Percentiles rank a stretch among this genome's conserved stretches.
Conservation (phyloP, 139 green algal species). For the Trebouxia sp. region DNA sequence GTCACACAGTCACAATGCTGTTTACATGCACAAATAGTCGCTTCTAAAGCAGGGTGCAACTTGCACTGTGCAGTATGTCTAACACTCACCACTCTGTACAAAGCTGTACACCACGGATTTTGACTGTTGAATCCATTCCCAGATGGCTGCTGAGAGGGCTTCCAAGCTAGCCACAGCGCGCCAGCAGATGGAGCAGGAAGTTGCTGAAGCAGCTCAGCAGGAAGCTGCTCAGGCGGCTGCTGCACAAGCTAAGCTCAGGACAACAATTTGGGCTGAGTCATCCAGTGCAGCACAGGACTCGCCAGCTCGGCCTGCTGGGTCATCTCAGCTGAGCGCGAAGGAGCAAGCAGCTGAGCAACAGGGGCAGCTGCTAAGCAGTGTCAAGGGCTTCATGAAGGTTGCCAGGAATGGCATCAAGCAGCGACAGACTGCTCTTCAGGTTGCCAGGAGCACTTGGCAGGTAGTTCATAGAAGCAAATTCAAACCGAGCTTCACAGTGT, state of each 20-base stretch:
- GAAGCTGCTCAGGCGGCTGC: slow-evolving; percentile 2
- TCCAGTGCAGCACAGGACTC: neutral
- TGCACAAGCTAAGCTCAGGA: neutral
- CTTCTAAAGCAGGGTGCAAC: too few species aligned
- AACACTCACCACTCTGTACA: too few species aligned
- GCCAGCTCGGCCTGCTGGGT: neutral
- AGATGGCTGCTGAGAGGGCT: slow-evolving; percentile 5
- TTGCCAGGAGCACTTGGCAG: slow-evolving; percentile 26
- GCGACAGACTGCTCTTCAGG: slow-evolving; percentile 11
- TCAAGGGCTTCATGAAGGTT: neutral
- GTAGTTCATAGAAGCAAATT: too few species aligned
- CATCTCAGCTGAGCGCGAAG: neutral
- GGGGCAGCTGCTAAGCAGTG: neutral
- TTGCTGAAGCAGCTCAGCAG: neutral
- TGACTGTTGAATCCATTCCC: neutral
- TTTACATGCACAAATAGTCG: too few species aligned
- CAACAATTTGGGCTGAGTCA: neutral
- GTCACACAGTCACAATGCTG: too few species aligned
- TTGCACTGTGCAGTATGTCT: neutral
- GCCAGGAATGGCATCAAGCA: slow-evolving; percentile 9
- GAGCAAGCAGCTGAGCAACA: neutral
- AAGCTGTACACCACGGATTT: too few species aligned
- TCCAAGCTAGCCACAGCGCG: neutral
- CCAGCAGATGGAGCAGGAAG: slow-evolving; percentile 1
- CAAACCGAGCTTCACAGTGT: too few species aligned